Percentiles rank a stretch among this genome's conserved stretches.
These are phyloP conservation scores for Pseudohalonectria lignicola DNA, from an alignment of 2,329 filamentous ascomycete genomes.

Conservation along the genomic window DNA sequence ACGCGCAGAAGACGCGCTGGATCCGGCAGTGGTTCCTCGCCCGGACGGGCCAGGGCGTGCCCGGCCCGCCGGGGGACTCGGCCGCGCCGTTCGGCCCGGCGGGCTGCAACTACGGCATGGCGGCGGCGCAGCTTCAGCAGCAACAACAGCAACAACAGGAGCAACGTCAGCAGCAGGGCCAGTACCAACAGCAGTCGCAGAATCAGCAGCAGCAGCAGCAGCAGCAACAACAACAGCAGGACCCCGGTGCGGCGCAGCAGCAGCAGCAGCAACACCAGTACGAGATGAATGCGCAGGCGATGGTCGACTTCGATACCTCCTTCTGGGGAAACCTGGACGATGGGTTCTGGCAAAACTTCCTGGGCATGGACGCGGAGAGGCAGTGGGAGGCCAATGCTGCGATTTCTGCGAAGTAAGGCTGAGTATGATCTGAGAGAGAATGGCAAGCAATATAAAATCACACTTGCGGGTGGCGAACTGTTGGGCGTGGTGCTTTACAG, in stretches of 20 bases:
- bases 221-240: constrained; percentile 2
- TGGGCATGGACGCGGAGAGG: too few species aligned
- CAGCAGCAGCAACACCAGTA: background rate
- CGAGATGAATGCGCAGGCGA: background rate
- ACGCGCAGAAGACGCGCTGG: constrained; percentile 25
- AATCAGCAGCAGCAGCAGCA: too few species aligned
- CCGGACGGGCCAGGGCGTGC: background rate
- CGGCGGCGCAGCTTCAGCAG: background rate
- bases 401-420: too few species aligned
- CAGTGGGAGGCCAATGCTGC: too few species aligned
- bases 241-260: background rate
- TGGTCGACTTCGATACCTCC: too few species aligned
- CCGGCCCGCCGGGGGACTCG: background rate
- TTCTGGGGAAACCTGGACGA: too few species aligned
- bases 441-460: too few species aligned
- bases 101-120: background rate
- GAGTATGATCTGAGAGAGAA: too few species aligned
- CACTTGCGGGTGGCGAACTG: too few species aligned
- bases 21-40: constrained; percentile 25
- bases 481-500: too few species aligned
- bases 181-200: too few species aligned
- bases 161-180: background rate
- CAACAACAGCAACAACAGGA: background rate
- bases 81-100: background rate
- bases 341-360: too few species aligned